Base-by-base conservation (phyloP, 2,329 filamentous ascomycete genomes). In the Ceratocystis albifundus region DNA sequence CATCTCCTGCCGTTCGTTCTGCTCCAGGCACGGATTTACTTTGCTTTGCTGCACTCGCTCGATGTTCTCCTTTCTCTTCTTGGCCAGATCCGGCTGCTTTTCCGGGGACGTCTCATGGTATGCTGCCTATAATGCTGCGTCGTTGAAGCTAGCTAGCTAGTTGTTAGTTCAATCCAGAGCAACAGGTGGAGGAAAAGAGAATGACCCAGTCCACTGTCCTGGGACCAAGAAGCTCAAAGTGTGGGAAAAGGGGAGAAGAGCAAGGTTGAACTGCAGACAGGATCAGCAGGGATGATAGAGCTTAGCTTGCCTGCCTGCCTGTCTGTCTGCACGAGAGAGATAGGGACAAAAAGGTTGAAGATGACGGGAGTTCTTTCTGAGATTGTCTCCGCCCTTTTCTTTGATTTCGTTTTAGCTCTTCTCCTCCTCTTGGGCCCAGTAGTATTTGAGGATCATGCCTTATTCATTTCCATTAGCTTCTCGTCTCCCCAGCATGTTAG, bases 171-270 rank as follows among this genome's bases (percentile, higher is more conserved):
- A 28, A 30, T 32, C 10, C 53, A 57, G 30, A 30, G 17, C 28
- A 30, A 25, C 28, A 57, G 22, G 53, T 32, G 50, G 46, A 50
- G 46, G 22, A 12, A 50, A 50, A 50, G 20, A 48, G 7, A 55
- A 55, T 22, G 53, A 57, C 53, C 53, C 53, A 57, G 53, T 25
- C 53, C 53, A 32, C 30, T 57, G 53, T 57, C 25, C 53, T 57
- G 53, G 53, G 53, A 57, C 53, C 12, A 57, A 57, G 53, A 12
- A 50, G 20, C 20, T 50, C 48, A 12, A 7, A 22, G 48, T 22
- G 17, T 20, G 53, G 10, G 30, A 57, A 50, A 57, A 57, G 53
- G 53, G 53, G 53, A 57, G 12, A 57, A 30, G 53, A 57, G 53
- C 53, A 57, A 32, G 53, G 53, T 32, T 57, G 6, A 28, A 32